Percentiles rank a stretch among this genome's conserved stretches.
Evolutionary conservation across 1,284 basidiomycete genomes (phyloP).

Genomic region (Trametes hirsuta): DNA sequence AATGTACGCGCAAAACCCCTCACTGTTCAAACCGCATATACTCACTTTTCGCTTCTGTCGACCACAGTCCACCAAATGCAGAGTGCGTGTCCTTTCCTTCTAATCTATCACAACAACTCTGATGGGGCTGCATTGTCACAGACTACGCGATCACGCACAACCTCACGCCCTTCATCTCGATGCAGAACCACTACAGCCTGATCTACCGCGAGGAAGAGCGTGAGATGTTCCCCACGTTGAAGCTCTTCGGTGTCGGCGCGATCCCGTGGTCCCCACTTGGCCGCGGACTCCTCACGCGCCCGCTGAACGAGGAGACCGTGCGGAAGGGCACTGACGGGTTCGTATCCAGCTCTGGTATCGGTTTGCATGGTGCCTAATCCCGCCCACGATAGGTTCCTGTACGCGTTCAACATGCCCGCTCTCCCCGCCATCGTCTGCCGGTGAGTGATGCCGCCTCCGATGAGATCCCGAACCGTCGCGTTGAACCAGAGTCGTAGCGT

Average conservation of each 20-base stretch:
- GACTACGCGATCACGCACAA: conserved; percentile 40
- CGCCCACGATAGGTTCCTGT: conserved; percentile 13
- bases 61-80: conserved; percentile 41
- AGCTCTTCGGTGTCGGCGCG: conserved; percentile 40
- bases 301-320: conserved; percentile 29
- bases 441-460: neutral
- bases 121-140: neutral
- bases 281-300: conserved; percentile 41
- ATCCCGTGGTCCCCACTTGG: conserved; percentile 48
- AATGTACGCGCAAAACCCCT: conserved; percentile 29
- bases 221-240: conserved; percentile 48
- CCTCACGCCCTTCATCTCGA: conserved; percentile 53
- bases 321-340: conserved; percentile 30
- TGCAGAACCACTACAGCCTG: conserved; percentile 55
- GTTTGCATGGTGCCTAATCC: neutral
- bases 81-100: conserved; percentile 25
- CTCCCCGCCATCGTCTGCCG: neutral
- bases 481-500: conserved; percentile 30
- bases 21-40: neutral
- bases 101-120: conserved; percentile 32
- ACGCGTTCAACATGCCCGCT: conserved; percentile 1
- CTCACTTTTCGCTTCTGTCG: neutral
- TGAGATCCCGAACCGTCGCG: neutral
- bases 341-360: neutral
- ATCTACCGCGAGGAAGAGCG: conserved; percentile 53